phyloP scores from a whole-genome alignment of 2,329 filamentous ascomycete genomes.

The Pezizomycotina sp. region DNA sequence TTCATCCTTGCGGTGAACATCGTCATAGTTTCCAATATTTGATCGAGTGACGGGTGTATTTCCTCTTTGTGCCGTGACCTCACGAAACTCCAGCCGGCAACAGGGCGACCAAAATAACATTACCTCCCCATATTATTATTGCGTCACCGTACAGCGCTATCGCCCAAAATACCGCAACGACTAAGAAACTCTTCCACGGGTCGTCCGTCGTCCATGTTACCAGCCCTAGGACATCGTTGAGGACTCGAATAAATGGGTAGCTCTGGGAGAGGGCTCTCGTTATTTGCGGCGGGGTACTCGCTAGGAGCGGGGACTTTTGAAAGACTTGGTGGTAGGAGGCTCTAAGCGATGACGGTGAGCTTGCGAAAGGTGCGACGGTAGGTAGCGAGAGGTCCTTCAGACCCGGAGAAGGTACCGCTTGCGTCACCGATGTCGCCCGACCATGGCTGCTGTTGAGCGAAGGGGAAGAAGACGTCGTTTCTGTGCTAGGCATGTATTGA shows the following conservation, averaged over 20 bases:
- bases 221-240: slow-evolving; percentile 72
- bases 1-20: slow-evolving; percentile 85
- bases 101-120: slow-evolving; percentile 59
- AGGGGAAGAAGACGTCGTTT: slow-evolving; percentile 11
- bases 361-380: slow-evolving; percentile 75
- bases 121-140: slow-evolving; percentile 65
- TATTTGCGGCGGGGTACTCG: slow-evolving; percentile 86
- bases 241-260: slow-evolving; percentile 76
- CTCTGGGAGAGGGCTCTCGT: slow-evolving; percentile 89
- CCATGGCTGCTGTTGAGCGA: slow-evolving; percentile 8
- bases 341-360: slow-evolving; percentile 58
- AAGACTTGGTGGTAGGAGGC: slow-evolving; percentile 79
- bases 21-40: slow-evolving; percentile 87
- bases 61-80: slow-evolving; percentile 19
- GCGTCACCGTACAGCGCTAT: slow-evolving; percentile 70
- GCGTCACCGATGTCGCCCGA: slow-evolving; percentile 10
- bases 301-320: slow-evolving; percentile 83
- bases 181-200: slow-evolving; percentile 89
- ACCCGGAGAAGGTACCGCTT: neutral
- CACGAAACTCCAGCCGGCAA: slow-evolving; percentile 51
- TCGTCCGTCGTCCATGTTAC: slow-evolving; percentile 89
- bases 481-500: slow-evolving; percentile 18
- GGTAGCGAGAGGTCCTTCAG: slow-evolving; percentile 39
- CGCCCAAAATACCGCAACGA: slow-evolving; percentile 75
- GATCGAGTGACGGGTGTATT: slow-evolving; percentile 48